Evolutionary conservation across 306 rosid species (phyloP).

Genomic region (Spatholobus suberectus): DNA sequence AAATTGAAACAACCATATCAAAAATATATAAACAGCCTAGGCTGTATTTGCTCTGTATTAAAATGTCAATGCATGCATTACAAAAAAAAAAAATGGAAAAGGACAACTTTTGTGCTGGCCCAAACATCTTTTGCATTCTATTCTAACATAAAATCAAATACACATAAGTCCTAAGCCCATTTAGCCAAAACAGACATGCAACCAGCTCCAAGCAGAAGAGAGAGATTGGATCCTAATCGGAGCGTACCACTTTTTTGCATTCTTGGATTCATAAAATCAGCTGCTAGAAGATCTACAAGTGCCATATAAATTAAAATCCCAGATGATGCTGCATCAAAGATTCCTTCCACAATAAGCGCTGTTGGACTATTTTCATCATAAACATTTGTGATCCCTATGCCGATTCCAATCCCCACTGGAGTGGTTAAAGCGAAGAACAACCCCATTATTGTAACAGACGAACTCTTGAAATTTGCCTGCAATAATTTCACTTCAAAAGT

Average conservation of each 20-base stretch:
- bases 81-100: too few species aligned
- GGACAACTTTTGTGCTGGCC: too few species aligned
- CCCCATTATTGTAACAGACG: constrained; percentile 45
- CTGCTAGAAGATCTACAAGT: constrained; percentile 52
- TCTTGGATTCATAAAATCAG: constrained; percentile 46
- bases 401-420: constrained; percentile 64
- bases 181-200: constrained; percentile 48
- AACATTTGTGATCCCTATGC: constrained; percentile 46
- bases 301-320: constrained; percentile 74
- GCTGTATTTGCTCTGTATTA: too few species aligned
- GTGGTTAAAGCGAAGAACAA: constrained; percentile 66
- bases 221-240: constrained; percentile 5
- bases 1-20: too few species aligned
- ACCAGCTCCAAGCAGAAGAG: constrained; percentile 46
- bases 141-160: too few species aligned
- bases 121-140: too few species aligned
- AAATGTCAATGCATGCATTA: too few species aligned
- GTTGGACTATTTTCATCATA: constrained; percentile 58
- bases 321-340: constrained; percentile 62
- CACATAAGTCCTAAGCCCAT: constrained; percentile 41
- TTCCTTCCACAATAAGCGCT: constrained; percentile 62
- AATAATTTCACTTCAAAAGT: not conserved
- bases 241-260: constrained; percentile 42
- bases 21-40: too few species aligned
- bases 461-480: constrained; percentile 54